These are phyloP conservation scores for Carallia brachiata DNA, from an alignment of 345 rosid genomes.

Conservation along the genomic window DNA sequence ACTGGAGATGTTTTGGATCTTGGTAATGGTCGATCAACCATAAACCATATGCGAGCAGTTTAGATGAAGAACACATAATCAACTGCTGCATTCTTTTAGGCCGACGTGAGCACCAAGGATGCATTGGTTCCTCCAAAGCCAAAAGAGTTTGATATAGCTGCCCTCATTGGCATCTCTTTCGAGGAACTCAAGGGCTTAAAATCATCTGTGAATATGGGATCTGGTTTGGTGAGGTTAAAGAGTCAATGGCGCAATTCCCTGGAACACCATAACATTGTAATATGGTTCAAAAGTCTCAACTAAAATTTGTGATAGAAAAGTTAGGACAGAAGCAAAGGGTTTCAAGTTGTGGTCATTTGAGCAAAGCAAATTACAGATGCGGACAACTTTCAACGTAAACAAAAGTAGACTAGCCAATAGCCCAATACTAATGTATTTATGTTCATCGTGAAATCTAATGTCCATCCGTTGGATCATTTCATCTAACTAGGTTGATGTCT, in stretches of 20 bases:
- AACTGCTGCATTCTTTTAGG: slow-evolving; percentile 14
- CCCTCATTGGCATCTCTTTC: slow-evolving; percentile 59
- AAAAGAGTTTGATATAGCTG: slow-evolving; percentile 84
- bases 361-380: not conserved
- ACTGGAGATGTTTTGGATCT: not conserved
- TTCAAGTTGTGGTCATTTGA: not conserved
- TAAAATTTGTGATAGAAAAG: not conserved
- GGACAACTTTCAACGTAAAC: not conserved
- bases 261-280: slow-evolving; percentile 23
- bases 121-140: slow-evolving; percentile 97
- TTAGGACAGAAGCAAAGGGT: not conserved
- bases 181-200: slow-evolving; percentile 72
- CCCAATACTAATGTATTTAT: not conserved
- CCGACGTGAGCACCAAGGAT: slow-evolving; percentile 58
- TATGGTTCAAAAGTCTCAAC: slow-evolving; percentile 1
- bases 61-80: not conserved
- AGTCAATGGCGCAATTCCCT: slow-evolving; percentile 89
- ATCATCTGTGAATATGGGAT: slow-evolving; percentile 57
- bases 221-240: slow-evolving; percentile 70
- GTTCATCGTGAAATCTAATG: not conserved
- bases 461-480: not conserved
- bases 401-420: not conserved
- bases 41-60: not conserved
- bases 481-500: not conserved
- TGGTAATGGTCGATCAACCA: not conserved